phyloP scores from a whole-genome alignment of 2,329 filamentous ascomycete genomes.

The Biscogniauxia marginata region DNA sequence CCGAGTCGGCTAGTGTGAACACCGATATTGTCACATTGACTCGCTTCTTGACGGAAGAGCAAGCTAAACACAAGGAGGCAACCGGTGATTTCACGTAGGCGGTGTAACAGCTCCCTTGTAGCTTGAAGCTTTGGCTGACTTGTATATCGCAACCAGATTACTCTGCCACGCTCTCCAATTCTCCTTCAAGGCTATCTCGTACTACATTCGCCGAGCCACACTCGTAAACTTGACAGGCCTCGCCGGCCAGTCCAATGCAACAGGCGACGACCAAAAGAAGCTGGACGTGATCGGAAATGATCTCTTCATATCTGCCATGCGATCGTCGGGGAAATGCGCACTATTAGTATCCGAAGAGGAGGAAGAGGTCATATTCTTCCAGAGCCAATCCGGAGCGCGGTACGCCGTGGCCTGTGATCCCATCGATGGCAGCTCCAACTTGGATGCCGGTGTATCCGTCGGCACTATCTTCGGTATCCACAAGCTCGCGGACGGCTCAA shows the following conservation, averaged over 20 bases:
- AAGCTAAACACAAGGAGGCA: conserved; percentile 87
- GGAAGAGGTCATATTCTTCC: conserved; percentile 87
- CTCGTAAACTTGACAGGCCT: conserved; percentile 94
- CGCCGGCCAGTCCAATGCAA: conserved; percentile 90
- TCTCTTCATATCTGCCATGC: conserved; percentile 94
- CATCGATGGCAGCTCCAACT: conserved; percentile 95
- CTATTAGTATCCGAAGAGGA: conserved; percentile 98
- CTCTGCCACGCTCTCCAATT: conserved; percentile 98
- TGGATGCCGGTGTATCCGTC: conserved; percentile 96
- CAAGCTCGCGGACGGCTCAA: conserved; percentile 76
- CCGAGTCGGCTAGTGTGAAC: conserved; percentile 79
- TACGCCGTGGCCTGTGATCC: conserved; percentile 98
- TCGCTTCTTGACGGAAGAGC: conserved; percentile 93
- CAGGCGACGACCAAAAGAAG: conserved; percentile 99
- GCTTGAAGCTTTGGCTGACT: conserved; percentile 6
- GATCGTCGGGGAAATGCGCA: conserved; percentile 84
- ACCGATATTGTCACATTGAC: conserved; percentile 95
- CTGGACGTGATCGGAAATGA: conserved; percentile 99
- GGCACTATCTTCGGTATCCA: conserved; percentile 96
- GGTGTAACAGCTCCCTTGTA: background rate
- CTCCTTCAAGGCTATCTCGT: conserved; percentile 99
- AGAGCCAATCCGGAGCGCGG: conserved; percentile 69
- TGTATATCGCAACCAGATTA: conserved; percentile 54
- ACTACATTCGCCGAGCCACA: conserved; percentile 96
- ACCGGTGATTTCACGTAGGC: conserved; percentile 97